Percentiles rank a stretch among this genome's conserved stretches.
phyloP scores from a whole-genome alignment of 202 grass and related monocot genomes.

The Eragrostis tef region DNA sequence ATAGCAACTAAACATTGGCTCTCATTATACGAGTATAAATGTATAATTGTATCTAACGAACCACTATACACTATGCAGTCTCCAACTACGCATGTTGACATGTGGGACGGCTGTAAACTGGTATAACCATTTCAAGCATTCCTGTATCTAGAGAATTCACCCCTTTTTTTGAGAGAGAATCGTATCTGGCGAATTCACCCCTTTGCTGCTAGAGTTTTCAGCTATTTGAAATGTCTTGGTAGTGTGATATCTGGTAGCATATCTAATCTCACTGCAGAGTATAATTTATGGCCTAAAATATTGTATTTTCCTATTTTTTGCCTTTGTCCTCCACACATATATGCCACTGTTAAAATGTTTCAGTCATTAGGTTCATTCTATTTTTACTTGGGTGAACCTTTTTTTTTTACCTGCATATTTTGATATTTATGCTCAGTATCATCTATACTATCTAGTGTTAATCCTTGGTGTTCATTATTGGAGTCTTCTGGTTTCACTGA shows the following conservation, averaged over 20 bases:
- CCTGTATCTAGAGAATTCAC: neutral
- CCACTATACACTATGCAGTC: neutral
- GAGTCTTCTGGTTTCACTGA: neutral
- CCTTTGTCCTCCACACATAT: neutral
- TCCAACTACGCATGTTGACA: neutral
- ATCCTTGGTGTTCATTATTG: neutral
- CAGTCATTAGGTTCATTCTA: neutral
- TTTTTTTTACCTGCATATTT: neutral
- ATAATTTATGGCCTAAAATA: neutral
- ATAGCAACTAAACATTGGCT: neutral
- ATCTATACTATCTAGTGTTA: neutral
- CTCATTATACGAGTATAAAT: neutral
- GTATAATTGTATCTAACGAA: neutral
- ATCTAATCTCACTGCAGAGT: neutral
- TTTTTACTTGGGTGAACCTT: neutral
- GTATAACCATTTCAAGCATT: neutral
- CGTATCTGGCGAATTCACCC: neutral
- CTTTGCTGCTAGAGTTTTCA: neutral
- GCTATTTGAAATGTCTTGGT: constrained; percentile 27
- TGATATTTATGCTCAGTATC: neutral
- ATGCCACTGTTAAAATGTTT: neutral
- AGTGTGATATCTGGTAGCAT: neutral
- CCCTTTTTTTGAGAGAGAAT: neutral
- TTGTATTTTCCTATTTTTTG: neutral
- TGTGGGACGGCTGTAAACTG: neutral